Evolutionary conservation across 495 filamentous ascomycete species (phyloP), one percentile per base, ranked within the genome.

Genomic region (Aspergillus biplanus): DNA sequence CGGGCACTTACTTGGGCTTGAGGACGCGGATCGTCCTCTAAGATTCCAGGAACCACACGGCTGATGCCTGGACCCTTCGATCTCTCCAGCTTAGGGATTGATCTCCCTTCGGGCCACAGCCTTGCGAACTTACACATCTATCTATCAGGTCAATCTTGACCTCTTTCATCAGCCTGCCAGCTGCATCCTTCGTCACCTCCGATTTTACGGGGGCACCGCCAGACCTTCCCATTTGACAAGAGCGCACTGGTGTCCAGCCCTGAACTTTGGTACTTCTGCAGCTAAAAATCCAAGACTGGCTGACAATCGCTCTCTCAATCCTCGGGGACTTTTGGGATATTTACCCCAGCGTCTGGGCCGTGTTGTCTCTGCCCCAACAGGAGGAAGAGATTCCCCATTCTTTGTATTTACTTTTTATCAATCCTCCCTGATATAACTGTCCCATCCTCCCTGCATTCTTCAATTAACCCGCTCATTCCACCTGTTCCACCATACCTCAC

Each of bases 111-210:
- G 3, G 34, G 13, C 5, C 11, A 4, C 33, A 15, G 12, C 48
- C 48, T 21, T 21, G 15, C 34, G 52, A 54, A 54, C 33, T 54
- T 54, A 54, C 52, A 54, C 52, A 54, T 54, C 52, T 13, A 7
- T 15, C 13, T 33, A 8, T 33, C 21, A 12, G 21, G 52, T 11
- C 27, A 54, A 54, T 54, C 52, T 33, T 34, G 52, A 4, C 52
- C 33, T 33, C 27, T 54, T 54, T 34, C 32, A 16, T 21, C 33
- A 16, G 27, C 27, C 52, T 54, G 52, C 27, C 6, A 13, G 7
- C 52, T 54, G 52, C 31, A 54, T 54, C 11, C 3, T 33, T 54
- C 16, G 13, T 54, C 52, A 33, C 52, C 13, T 16, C 47, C 15
- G 16, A 44, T 44, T 50, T 16, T 8, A 34, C 34, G 27, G 11